Evolutionary conservation across 2,329 filamentous ascomycete species (phyloP), one percentile per base, ranked within the genome.

Genomic region (Penicillium concentricum): DNA sequence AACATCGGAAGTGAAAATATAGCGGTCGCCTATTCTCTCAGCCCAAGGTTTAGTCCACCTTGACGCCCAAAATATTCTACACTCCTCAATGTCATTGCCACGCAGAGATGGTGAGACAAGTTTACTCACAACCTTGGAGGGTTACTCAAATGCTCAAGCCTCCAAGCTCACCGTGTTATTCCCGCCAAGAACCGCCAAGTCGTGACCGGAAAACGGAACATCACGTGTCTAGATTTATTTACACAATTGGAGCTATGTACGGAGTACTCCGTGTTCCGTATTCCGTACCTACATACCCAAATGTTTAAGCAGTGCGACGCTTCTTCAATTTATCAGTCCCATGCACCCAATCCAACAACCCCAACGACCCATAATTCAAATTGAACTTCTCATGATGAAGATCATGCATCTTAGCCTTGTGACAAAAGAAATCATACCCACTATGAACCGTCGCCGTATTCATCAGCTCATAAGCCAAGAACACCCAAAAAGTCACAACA

Each of bases 341-440:
- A 68, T 84, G 81, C 12, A 83, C n/a, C 78, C 79, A 83, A 65
- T 85, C 82, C 65, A 85, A 65, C 49, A 81, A 62, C 2, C 81
- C 81, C 59, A 84, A 71, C 0, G 75, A 78, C 1, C 82, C 82
- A 69, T 79, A 85, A 60, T 84, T 78, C 15, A 83, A 70, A 54
- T 78, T 77, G 61, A 84, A 84, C 60, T 78, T 77, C 73, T 84
- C 81, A 68, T 85, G 83, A 62, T 86, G 83, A 30, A 78, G 67
- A 69, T 86, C 83, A 69, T 86, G 83, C 67, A 77, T 78, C 60
- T 71, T 73, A 0, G 82, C 82, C 54, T 65, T 64, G 9, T 60
- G 59, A 3, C 54, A 20, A n/a, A 83, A 76, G 61, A 84, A 84
- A 50, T 84, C 81, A 65, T 82, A 85, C 7, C 83, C 84, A 57